A percentile compares a stretch with the other conserved stretches of the same genome.
Conservation (phyloP, 495 filamentous ascomycete species). For the Hyaloscypha bicolor region DNA sequence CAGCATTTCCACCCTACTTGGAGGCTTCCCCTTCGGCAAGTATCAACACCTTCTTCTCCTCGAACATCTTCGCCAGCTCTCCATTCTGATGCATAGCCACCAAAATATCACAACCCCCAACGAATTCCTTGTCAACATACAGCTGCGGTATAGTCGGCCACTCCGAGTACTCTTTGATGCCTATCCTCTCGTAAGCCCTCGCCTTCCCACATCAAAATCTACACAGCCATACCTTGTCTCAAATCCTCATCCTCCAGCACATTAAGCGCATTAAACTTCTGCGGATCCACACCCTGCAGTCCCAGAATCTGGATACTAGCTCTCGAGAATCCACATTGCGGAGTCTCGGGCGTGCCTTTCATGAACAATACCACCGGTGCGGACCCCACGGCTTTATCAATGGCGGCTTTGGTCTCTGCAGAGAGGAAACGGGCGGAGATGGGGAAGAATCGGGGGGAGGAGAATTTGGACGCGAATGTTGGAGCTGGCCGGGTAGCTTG, state of each 20-base stretch:
- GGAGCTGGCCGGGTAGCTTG: constrained; percentile 42
- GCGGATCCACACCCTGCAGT: constrained; percentile 93
- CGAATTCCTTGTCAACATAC: constrained; percentile 92
- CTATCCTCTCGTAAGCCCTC: constrained; percentile 44
- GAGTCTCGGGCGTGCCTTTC: constrained; percentile 96
- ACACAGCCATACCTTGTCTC: constrained; percentile 66
- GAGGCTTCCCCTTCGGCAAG: constrained; percentile 38
- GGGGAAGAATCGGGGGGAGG: constrained; percentile 21
- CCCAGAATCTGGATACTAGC: constrained; percentile 94
- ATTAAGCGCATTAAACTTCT: constrained; percentile 95
- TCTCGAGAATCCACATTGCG: constrained; percentile 97
- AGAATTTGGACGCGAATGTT: constrained; percentile 30
- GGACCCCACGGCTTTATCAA: constrained; percentile 82
- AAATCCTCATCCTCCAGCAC: constrained; percentile 90
- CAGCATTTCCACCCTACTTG: constrained; percentile 7
- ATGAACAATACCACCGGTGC: constrained; percentile 96
- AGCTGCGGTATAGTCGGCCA: constrained; percentile 99
- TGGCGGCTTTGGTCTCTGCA: constrained; percentile 71
- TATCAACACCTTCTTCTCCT: constrained; percentile 83
- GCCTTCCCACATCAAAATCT: background rate
- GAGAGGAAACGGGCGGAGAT: constrained; percentile 56
- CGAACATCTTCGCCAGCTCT: constrained; percentile 85
- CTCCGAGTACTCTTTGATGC: constrained; percentile 97
- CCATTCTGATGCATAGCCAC: constrained; percentile 98
- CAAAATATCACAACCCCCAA: constrained; percentile 96